A percentile compares a stretch with the other conserved stretches of the same genome.
Conservation (phyloP, 2,329 filamentous ascomycete genomes). For the Epichloe gansuensis region DNA sequence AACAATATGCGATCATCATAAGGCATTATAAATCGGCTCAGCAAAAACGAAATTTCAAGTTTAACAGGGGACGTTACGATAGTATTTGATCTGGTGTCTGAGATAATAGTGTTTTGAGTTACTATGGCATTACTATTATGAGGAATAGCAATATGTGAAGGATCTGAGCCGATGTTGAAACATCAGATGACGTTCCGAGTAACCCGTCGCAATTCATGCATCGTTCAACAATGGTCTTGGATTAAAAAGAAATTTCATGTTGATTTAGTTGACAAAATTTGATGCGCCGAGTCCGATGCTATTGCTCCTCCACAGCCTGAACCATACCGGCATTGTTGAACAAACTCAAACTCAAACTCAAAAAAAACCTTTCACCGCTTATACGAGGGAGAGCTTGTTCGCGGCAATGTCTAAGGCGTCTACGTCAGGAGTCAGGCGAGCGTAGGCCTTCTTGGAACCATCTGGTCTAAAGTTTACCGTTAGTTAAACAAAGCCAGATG, state of each 20-base stretch:
- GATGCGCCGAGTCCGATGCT: conserved; percentile 26
- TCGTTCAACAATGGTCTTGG: conserved; percentile 7
- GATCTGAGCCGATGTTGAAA: too few relatives aligned
- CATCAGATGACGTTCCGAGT: too few relatives aligned
- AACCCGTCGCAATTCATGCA: too few relatives aligned
- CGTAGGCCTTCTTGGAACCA: conserved; percentile 97
- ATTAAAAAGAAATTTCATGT: conserved; percentile 20
- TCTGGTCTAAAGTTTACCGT: conserved; percentile 49
- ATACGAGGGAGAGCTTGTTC: conserved; percentile 97
- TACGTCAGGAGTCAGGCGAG: conserved; percentile 87
- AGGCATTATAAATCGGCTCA: not conserved
- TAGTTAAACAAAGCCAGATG: not conserved
- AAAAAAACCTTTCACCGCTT: conserved; percentile 29
- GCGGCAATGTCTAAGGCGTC: conserved; percentile 98
- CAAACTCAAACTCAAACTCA: conserved; percentile 8
- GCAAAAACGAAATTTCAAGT: too few relatives aligned
- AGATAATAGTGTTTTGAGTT: too few relatives aligned
- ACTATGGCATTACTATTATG: too few relatives aligned
- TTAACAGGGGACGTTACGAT: too few relatives aligned
- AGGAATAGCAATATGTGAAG: too few relatives aligned
- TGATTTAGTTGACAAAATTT: conserved; percentile 20
- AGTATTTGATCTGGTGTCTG: too few relatives aligned
- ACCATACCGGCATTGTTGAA: conserved; percentile 28
- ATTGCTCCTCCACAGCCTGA: conserved; percentile 20
- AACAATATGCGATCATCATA: conserved; percentile 39